A percentile compares a stretch with the other conserved stretches of the same genome.
These are phyloP conservation scores for Thelonectria rubi DNA, from an alignment of 2,329 filamentous ascomycete species.

Conservation along the genomic window DNA sequence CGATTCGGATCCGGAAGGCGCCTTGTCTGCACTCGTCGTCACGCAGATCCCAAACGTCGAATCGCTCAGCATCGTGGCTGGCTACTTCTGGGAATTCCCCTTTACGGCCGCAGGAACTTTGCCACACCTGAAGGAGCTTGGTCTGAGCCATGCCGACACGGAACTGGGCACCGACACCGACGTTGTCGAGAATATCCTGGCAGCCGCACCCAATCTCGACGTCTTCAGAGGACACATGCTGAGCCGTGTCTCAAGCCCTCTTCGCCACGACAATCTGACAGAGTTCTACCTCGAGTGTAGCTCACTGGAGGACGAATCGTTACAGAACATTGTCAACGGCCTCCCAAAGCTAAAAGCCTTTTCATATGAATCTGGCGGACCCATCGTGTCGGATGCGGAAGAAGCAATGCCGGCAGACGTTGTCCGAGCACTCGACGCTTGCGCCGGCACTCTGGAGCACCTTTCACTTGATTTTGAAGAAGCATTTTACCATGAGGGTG, in stretches of 20 bases:
- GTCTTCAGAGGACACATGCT: conserved; percentile 1
- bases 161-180: background rate
- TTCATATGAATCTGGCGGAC: conserved; percentile 2
- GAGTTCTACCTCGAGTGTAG: conserved; percentile 1
- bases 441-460: conserved; percentile 4
- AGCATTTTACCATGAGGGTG: background rate
- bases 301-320: background rate
- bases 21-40: conserved; percentile 4
- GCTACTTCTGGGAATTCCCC: conserved; percentile 8
- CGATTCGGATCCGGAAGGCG: background rate
- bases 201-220: conserved; percentile 7
- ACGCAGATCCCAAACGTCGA: conserved; percentile 8
- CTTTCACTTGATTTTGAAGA: conserved; percentile 5
- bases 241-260: background rate
- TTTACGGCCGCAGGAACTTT: conserved; percentile 4
- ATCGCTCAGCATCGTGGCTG: background rate
- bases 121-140: background rate
- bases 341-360: conserved; percentile 1
- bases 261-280: conserved; percentile 1
- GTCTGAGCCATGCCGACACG: conserved; percentile 1
- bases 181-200: background rate
- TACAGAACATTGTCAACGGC: background rate
- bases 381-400: background rate
- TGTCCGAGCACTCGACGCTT: background rate
- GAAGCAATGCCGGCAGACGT: background rate